Base-by-base conservation (phyloP, 352 stramenopile species). In the Detonula confervacea region DNA sequence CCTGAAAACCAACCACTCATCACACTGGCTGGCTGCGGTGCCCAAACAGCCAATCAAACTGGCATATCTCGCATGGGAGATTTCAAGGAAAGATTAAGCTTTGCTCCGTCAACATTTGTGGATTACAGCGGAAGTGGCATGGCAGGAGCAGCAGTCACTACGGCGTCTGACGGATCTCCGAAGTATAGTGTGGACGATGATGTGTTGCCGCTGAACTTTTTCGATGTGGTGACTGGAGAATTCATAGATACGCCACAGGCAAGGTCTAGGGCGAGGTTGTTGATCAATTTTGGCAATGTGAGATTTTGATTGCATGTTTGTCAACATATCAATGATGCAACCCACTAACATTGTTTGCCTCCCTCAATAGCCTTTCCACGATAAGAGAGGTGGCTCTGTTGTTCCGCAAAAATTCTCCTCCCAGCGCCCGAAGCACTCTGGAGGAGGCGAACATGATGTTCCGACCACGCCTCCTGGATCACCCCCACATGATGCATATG, bases 271-370 rank as follows among this genome's bases (percentile, higher is more conserved):
- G 77, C 87, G 47, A 73, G 82, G 2, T 44, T 90, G 2, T 76
- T 80, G 44, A 84, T 92, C 12, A 89, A 91, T 69, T 92, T 91
- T 79, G 87, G 84, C 35, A 92, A 92, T 77, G 56, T 65, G 30
- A 65, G 56, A 52, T 51, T 52, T 37, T 5, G 33, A 16, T 20
- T 29, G 29, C 51, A 62, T 54, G 5, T 46, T 29, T 62, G 25
- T n/a, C n/a, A n/a, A n/a, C n/a, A n/a, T n/a, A n/a, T n/a, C n/a
- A n/a, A n/a, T n/a, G n/a, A n/a, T n/a, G n/a, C n/a, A n/a, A n/a
- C n/a, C n/a, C n/a, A n/a, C n/a, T n/a, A n/a, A n/a, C n/a, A n/a
- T n/a, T n/a, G n/a, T n/a, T n/a, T n/a, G n/a, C n/a, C n/a, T n/a
- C n/a, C n/a, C n/a, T n/a, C n/a, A n/a, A 29, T 22, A 65, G 56